Conservation (phyloP, 208 protist species). For the Leishmania mexicana region DNA sequence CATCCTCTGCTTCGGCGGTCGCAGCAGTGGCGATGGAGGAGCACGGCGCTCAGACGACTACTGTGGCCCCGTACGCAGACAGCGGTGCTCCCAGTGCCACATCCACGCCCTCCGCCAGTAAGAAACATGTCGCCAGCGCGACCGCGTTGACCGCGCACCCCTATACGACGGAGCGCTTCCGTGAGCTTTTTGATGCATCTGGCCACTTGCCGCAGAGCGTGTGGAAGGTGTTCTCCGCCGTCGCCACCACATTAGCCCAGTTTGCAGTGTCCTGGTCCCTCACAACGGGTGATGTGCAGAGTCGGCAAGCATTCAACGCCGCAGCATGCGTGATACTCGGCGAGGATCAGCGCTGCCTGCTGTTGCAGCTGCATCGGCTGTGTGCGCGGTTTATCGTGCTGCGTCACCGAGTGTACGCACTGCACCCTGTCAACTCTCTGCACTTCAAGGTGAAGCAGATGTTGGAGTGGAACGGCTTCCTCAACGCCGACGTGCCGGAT, state of each 20-base stretch:
- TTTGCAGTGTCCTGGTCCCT: conserved; percentile 33
- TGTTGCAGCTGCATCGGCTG: conserved; percentile 28
- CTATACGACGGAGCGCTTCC: conserved; percentile 32
- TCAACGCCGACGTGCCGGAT: conserved; percentile 15
- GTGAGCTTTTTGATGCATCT: conserved; percentile 16
- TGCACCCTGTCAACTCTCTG: conserved; percentile 15
- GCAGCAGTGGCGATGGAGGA: conserved; percentile 3
- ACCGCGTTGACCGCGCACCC: background rate
- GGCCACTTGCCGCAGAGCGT: conserved; percentile 12
- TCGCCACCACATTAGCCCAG: conserved; percentile 12
- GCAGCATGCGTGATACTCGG: conserved; percentile 13
- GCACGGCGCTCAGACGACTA: background rate
- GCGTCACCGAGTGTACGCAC: conserved; percentile 22
- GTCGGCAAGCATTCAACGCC: conserved; percentile 14
- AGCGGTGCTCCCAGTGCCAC: background rate
- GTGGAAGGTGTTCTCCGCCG: conserved; percentile 21
- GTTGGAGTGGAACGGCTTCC: conserved; percentile 24
- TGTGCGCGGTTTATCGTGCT: conserved; percentile 24
- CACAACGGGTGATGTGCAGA: conserved; percentile 2
- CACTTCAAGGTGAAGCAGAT: conserved; percentile 45
- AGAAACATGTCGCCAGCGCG: background rate
- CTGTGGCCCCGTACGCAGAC: background rate
- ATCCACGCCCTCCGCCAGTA: background rate
- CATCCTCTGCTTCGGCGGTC: background rate
- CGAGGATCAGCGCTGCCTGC: conserved; percentile 17